Conservation (phyloP, 805 yeast species). For the Hanseniaspora lindneri region DNA sequence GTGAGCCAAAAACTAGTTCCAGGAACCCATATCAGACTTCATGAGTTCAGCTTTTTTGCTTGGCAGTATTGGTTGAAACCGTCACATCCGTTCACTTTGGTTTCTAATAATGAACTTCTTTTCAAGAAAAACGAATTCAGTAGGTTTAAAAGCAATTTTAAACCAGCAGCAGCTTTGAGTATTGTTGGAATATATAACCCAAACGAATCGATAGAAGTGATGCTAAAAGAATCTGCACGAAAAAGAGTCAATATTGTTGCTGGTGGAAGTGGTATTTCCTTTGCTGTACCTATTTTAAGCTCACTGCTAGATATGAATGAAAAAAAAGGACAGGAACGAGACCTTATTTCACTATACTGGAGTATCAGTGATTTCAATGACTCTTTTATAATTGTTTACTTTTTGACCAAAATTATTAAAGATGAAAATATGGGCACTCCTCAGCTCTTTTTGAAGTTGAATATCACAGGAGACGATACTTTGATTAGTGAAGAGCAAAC, state of each 20-base stretch:
- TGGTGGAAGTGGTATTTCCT: constrained; percentile 68
- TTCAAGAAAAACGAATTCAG: constrained; percentile 10
- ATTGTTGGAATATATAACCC: constrained; percentile 7
- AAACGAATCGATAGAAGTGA: constrained; percentile 32
- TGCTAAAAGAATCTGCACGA: constrained; percentile 24
- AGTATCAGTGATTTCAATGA: constrained; percentile 38
- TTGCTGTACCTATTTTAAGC: constrained; percentile 31
- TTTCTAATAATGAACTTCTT: constrained; percentile 30
- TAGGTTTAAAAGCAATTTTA: neutral
- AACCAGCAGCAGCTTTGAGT: neutral
- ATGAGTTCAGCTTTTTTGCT: constrained; percentile 28
- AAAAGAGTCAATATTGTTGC: constrained; percentile 34
- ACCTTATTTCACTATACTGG: constrained; percentile 38
- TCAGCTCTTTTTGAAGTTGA: neutral
- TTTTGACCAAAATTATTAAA: neutral
- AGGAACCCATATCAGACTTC: constrained; percentile 49
- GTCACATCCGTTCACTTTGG: constrained; percentile 58
- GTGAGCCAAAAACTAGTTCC: constrained; percentile 25
- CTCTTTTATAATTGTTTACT: constrained; percentile 36
- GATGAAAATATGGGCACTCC: neutral
- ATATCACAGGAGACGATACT: neutral
- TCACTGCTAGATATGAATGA: neutral
- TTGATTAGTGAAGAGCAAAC: neutral
- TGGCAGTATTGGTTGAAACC: constrained; percentile 41
- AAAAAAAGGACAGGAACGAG: neutral